Evolutionary conservation across 1,284 basidiomycete species (phyloP), one percentile per base, ranked within the genome.

Genomic region (Singerocomus inundabilis): DNA sequence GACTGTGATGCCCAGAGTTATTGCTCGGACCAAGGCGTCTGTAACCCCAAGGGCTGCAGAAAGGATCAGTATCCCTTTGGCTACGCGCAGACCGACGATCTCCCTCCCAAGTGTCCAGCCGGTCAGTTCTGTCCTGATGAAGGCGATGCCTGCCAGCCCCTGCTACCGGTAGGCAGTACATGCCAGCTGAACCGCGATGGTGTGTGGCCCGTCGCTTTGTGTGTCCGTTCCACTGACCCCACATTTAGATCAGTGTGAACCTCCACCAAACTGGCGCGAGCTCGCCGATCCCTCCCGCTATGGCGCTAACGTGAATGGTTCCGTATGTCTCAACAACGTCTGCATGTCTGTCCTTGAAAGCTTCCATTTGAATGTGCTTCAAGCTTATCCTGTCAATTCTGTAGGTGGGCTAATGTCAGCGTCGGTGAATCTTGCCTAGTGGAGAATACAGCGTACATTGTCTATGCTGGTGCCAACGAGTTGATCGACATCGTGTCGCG

Each of bases 121-220:
- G 84, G 80, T 24, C 62, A 76, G 55, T 93, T 91, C 70, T 95
- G 92, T 69, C 92, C 91, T 1, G 91, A 95, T 62, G 91, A 93
- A 68, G 82, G 81, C 55, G 83, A 85, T 59, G 72, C 69, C 3
- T 95, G 92, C 70, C 79, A 85, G 62, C 57, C 70, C 11, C 60
- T 86, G 36, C 71, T 88, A 6, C 45, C 77, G 0, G 80, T 91
- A 0, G 84, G 79, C 26, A 83, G 80, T 53, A 61, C 77, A 12
- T 95, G 92, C 70, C 91, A 94, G 69, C 80, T 94, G 51, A 88
- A 93, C 67, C 82, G 92, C 46, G 93, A 95, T 68, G 91, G 91
- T 91, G 55, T 55, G 77, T 61, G 34, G 18, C n/a, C 24, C 35
- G 32, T 50, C 35, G 36, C 9, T 12, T 21, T 32, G 24, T 7